Evolutionary conservation across 331 rosid species (phyloP).

Genomic region (Ulmus americana): DNA sequence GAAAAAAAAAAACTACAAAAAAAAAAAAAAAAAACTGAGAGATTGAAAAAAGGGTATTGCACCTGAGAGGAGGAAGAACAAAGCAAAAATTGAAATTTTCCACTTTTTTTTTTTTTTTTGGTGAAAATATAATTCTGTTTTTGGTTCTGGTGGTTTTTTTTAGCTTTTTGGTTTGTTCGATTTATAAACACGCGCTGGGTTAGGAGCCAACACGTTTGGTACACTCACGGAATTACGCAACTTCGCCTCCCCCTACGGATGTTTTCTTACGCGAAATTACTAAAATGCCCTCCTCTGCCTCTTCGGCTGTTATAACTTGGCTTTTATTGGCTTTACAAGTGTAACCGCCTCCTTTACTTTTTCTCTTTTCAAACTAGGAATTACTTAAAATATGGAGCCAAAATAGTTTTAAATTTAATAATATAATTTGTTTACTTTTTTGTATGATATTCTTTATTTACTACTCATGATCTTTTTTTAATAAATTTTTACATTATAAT

Average conservation of each 20-base stretch:
- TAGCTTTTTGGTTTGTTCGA: constrained; percentile 17
- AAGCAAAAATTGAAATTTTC: constrained; percentile 28
- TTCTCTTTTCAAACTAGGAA: background rate
- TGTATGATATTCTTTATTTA: too few species aligned
- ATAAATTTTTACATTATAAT: too few species aligned
- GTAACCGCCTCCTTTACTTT: background rate
- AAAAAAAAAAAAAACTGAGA: background rate
- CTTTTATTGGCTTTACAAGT: constrained; percentile 1
- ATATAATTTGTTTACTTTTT: too few species aligned
- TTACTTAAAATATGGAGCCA: too few species aligned
- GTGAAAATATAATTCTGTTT: background rate
- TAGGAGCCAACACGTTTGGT: constrained; percentile 22
- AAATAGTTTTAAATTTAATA: too few species aligned
- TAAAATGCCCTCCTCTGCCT: constrained; percentile 22
- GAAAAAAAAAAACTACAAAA: constrained; percentile 12
- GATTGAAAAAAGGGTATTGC: constrained; percentile 6
- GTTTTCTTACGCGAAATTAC: constrained; percentile 12
- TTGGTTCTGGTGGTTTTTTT: background rate
- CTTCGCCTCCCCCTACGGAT: constrained; percentile 22
- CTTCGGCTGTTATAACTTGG: constrained; percentile 13
- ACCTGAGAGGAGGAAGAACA: constrained; percentile 31
- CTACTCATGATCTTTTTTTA: too few species aligned
- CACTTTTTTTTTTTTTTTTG: background rate
- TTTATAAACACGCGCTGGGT: constrained; percentile 1
- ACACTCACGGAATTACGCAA: constrained; percentile 31